Evolutionary conservation across 164 flowering plant species (phyloP).

Genomic region (Dillenia suffruticosa): DNA sequence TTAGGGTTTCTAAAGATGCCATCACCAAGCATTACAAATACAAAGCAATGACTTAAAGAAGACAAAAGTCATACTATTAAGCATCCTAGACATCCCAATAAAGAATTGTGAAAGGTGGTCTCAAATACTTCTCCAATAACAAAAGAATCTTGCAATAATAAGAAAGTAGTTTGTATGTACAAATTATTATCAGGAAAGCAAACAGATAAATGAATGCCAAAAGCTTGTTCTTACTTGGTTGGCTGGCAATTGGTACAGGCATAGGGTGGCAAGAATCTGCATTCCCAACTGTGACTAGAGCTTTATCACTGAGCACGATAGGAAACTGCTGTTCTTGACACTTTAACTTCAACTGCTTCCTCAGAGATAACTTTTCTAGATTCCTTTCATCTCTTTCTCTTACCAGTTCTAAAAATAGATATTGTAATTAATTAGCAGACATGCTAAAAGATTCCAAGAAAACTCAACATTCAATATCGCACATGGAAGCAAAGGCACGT

Average conservation of each 20-base stretch:
- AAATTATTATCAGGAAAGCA: neutral
- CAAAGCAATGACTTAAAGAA: too few species aligned
- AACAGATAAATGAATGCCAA: neutral
- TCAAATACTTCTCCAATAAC: neutral
- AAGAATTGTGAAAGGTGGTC: too few species aligned
- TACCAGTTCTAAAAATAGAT: constrained; percentile 43
- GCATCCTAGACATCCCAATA: too few species aligned
- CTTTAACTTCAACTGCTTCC: constrained; percentile 82
- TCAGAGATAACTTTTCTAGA: constrained; percentile 71
- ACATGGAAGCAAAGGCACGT: too few species aligned
- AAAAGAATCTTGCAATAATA: neutral
- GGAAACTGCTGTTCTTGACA: constrained; percentile 60
- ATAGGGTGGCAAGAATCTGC: constrained; percentile 22
- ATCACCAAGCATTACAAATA: too few species aligned
- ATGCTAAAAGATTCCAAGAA: neutral
- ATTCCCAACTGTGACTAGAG: constrained; percentile 23
- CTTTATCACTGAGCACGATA: constrained; percentile 26
- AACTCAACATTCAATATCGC: neutral
- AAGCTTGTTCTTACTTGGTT: constrained; percentile 38
- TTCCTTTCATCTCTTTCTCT: constrained; percentile 45
- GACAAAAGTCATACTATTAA: too few species aligned
- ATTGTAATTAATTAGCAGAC: constrained; percentile 1
- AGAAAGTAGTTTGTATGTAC: neutral
- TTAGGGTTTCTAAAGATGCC: too few species aligned
- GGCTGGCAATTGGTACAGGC: constrained; percentile 24